Conservation (phyloP, 441 rosid species). For the Manihot esculenta region DNA sequence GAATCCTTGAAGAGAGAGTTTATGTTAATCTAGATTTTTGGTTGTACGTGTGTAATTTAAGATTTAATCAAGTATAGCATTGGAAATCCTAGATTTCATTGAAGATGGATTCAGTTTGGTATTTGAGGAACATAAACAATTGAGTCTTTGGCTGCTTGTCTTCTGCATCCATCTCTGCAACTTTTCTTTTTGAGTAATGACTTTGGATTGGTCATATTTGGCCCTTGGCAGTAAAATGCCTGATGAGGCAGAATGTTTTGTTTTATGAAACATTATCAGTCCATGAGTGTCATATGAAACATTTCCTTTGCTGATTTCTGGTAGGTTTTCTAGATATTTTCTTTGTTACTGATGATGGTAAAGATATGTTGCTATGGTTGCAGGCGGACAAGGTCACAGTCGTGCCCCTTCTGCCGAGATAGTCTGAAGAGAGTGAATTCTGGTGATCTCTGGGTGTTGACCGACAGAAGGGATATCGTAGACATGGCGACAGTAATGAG, state of each 20-base stretch:
- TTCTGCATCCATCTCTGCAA: neutral
- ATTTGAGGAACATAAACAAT: neutral
- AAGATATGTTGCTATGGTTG: conserved; percentile 11
- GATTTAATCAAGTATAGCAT: too few relatives aligned
- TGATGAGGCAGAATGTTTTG: neutral
- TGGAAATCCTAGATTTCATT: neutral
- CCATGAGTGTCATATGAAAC: neutral
- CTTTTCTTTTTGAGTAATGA: neutral
- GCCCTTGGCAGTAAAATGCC: neutral
- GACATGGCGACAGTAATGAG: conserved; percentile 51
- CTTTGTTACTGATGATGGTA: neutral
- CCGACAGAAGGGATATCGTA: conserved; percentile 46
- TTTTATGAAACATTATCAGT: neutral
- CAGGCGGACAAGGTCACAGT: conserved; percentile 63
- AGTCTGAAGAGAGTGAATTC: conserved; percentile 66
- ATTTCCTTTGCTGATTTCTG: neutral
- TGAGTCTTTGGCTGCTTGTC: neutral
- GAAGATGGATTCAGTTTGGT: neutral
- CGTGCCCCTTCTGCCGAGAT: conserved; percentile 70
- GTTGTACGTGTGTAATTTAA: too few relatives aligned
- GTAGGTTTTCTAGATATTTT: neutral
- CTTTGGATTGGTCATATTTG: neutral
- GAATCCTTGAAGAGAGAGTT: neutral
- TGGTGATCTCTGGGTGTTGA: conserved; percentile 57
- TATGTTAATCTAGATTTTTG: too few relatives aligned